Evolutionary conservation across 768 basidiomycete genomes (phyloP).

Genomic region (Tulasnella sp.): DNA sequence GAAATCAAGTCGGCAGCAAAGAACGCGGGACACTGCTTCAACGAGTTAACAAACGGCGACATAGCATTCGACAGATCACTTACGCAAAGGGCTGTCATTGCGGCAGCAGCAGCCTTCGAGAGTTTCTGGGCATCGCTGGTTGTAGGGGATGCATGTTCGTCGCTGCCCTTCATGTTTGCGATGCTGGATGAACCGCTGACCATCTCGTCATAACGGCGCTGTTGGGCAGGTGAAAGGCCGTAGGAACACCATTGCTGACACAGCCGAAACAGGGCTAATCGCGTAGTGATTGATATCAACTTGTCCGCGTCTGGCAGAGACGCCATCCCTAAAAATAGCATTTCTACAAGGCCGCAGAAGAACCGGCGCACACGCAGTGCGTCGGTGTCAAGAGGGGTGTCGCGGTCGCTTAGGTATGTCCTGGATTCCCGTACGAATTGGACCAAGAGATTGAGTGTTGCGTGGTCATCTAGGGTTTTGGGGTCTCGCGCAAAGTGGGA

Average conservation of each 20-base stretch:
- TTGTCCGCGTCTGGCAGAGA: conserved; percentile 69
- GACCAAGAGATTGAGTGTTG: conserved; percentile 72
- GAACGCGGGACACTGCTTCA: conserved; percentile 68
- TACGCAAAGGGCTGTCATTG: conserved; percentile 83
- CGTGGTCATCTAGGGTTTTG: conserved; percentile 62
- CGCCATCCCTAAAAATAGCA: conserved; percentile 69
- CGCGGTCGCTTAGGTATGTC: conserved; percentile 64
- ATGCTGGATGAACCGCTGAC: conserved; percentile 56
- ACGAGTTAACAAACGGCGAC: background rate
- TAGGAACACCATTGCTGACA: conserved; percentile 94
- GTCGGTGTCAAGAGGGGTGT: conserved; percentile 70
- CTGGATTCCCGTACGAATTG: conserved; percentile 85
- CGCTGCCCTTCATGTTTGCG: conserved; percentile 30
- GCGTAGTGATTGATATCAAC: conserved; percentile 69
- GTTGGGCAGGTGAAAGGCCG: conserved; percentile 46
- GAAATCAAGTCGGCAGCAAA: conserved; percentile 59
- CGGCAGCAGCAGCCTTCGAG: conserved; percentile 79
- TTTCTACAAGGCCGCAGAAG: conserved; percentile 86
- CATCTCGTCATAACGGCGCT: conserved; percentile 63
- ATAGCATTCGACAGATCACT: conserved; percentile 40
- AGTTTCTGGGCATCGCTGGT: conserved; percentile 70
- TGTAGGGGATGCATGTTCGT: conserved; percentile 43
- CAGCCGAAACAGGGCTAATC: conserved; percentile 73
- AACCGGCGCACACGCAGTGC: conserved; percentile 80
- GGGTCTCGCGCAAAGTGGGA: conserved; percentile 71